Evolutionary conservation across 2,329 filamentous ascomycete genomes (phyloP), one percentile per base, ranked within the genome.

Genomic region (Epicoccum nigrum): DNA sequence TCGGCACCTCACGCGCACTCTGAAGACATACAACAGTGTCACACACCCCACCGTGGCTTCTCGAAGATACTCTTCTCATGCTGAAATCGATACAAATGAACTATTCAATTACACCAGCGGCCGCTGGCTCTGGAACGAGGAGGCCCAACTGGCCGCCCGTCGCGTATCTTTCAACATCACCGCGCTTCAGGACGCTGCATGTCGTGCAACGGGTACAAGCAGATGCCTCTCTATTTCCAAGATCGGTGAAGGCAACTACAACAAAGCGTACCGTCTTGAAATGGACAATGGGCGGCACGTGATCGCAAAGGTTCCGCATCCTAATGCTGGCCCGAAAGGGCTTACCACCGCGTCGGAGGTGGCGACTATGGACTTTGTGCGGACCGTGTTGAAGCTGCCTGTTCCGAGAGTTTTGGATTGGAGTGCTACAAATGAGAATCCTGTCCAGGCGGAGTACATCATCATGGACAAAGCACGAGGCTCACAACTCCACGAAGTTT

Each of bases 221-320:
- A 55, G 33, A 8, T 76, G 73, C 55, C 55, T 68, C 7, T 66
- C 64, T 5, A 74, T 78, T 9, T 65, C 44, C 37, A 70, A 70
- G 48, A 37, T 65, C 16, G 56, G 55, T 35, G 64, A 70, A 51
- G 66, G 67, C 20, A 46, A 45, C 11, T 68, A 51, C 53, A 69
- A 67, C 48, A 63, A 63, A 23, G 57, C 56, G 8, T 64, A 66
- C 44, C 56, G 52, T 11, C 51, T 69, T 25, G 37, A 38, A 2
- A 65, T 66, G 60, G 57, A 68, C 44, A 35, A 67, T 55, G 62
- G 54, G 4, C 27, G 30, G 33, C 37, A 43, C 28, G 52, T 60
- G 11, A 57, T 64, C 37, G 62, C 54, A 17, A 44, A 50, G 15
- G 51, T 61, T 13, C 60, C 54, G n/a, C 55, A 60, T 30, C 54